Conservation (phyloP, 1,139 yeast genomes). For the Candida frijolesensis region DNA sequence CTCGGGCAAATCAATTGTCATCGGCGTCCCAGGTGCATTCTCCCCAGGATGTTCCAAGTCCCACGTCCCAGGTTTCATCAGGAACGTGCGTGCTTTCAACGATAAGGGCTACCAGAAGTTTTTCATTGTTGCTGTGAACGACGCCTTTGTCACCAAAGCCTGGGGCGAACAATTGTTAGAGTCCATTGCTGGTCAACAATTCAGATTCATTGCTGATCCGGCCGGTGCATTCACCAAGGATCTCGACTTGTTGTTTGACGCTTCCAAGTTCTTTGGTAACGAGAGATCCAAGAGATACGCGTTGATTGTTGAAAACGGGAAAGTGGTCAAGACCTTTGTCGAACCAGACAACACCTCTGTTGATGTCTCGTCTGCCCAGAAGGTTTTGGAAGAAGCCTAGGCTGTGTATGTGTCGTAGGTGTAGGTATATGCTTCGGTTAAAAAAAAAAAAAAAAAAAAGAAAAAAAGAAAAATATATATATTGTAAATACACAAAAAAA, state of each 20-base stretch:
- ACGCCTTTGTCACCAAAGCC: constrained; percentile 80
- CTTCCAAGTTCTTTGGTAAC: constrained; percentile 71
- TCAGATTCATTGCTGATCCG: constrained; percentile 77
- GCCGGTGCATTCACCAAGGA: constrained; percentile 67
- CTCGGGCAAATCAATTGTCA: constrained; percentile 57
- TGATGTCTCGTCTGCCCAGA: constrained; percentile 46
- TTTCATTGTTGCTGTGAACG: constrained; percentile 78
- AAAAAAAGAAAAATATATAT: background rate
- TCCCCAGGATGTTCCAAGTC: constrained; percentile 81
- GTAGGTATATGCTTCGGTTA: background rate
- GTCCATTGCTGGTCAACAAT: constrained; percentile 32
- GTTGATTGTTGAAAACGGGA: constrained; percentile 71
- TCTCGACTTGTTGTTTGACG: constrained; percentile 71
- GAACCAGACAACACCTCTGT: constrained; percentile 85
- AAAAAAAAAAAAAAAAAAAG: background rate
- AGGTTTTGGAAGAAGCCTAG: constrained; percentile 35
- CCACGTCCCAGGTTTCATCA: constrained; percentile 80
- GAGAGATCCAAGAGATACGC: constrained; percentile 77
- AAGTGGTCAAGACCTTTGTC: constrained; percentile 62
- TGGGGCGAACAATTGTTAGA: constrained; percentile 19
- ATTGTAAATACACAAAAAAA: background rate
- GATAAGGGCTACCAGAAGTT: constrained; percentile 65
- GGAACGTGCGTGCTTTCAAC: constrained; percentile 50
- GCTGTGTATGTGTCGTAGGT: background rate
- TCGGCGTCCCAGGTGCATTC: constrained; percentile 92